A percentile compares a stretch with the other conserved stretches of the same genome.
Conservation (phyloP, 139 green algal genomes). For the Zygnema circumcarinatum region DNA sequence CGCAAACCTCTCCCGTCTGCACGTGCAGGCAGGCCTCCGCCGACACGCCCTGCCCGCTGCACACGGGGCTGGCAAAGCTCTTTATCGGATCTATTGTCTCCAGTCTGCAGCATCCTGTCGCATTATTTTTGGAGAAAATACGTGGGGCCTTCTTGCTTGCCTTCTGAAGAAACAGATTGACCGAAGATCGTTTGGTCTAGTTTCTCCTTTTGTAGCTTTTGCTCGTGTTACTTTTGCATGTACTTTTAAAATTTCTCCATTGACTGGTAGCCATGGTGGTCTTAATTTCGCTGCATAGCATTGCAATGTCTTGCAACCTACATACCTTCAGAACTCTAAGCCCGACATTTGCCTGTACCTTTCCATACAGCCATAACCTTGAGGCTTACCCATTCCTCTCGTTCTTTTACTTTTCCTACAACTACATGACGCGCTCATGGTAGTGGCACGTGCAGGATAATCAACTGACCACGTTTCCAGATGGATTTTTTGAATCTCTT, state of each 20-base stretch:
- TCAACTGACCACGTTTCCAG: neutral
- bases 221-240: no score
- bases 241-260: no score
- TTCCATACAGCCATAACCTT: neutral
- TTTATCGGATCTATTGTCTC: neutral
- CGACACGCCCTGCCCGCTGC: no score
- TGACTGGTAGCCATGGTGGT: neutral
- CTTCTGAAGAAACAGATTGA: neutral
- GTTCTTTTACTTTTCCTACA: neutral
- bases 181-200: neutral
- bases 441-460: neutral
- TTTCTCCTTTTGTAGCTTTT: neutral
- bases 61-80: no score
- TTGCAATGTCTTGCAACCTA: neutral
- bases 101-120: neutral
- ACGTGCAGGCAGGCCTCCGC: neutral
- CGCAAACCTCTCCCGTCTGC: neutral
- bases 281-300: neutral
- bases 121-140: neutral
- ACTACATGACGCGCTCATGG: neutral
- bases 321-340: neutral
- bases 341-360: neutral
- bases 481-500: neutral
- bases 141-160: neutral
- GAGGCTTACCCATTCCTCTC: neutral